Evolutionary conservation across 2,329 filamentous ascomycete genomes (phyloP), one percentile per base, ranked within the genome.

Genomic region (Myotisia sp.): DNA sequence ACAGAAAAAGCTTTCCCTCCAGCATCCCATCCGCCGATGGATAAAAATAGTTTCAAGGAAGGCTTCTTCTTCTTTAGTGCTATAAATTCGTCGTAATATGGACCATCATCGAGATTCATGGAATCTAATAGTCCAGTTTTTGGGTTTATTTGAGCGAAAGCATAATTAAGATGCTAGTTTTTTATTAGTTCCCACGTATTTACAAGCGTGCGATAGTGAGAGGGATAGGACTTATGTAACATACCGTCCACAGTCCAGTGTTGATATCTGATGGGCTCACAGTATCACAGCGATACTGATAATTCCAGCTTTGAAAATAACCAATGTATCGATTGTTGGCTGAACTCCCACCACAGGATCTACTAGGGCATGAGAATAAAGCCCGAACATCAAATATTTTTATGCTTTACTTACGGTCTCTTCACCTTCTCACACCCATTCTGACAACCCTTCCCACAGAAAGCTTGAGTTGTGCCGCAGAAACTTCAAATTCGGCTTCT

Each of bases 291-390:
- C 16, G 21, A 21, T 30, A 32, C 17, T 38, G 20, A 14, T 35
- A 26, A 2, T 42, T 37, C 54, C 53, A 59, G 5, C 37, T 26
- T 37, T 59, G 51, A 37, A 58, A 60, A 36, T 59, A 60, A 1
- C 56, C 56, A 12, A 59, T 48, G 3, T 39, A 42, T 16, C 40
- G 39, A 22, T 37, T 34, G 26, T 8, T 29, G 2, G 29, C 38
- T 24, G 34, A 33, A 24, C 12, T 19, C 9, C 32, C 36, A 6
- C 26, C 22, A 22, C 31, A 34, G 12, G 29, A 19, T 5, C 8
- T 22, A 2, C 3, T 24, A 4, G 5, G n/a, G 8, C 49, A 36
- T 5, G 33, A 23, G 12, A 20, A 5, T 4, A 20, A n/a, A n/a
- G n/a, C n/a, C n/a, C n/a, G n/a, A n/a, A n/a, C n/a, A n/a, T n/a